Conservation (phyloP, 495 filamentous ascomycete species). For the Penicillium chermesinum region DNA sequence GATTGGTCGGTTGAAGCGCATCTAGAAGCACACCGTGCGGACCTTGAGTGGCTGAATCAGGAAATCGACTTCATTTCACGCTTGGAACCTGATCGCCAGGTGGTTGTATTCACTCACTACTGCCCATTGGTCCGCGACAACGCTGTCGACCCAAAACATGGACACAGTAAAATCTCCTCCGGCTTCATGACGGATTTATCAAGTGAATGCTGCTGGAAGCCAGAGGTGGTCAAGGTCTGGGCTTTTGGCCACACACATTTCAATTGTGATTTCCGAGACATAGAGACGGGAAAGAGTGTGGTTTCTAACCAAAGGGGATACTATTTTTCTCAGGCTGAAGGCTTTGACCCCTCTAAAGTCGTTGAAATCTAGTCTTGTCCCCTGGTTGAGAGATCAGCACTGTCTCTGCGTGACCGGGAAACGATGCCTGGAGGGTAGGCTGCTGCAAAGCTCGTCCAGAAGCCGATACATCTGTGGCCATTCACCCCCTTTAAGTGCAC, state of each 20-base stretch:
- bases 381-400: no score
- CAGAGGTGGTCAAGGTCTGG: slow-evolving; percentile 43
- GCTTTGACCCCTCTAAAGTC: slow-evolving; percentile 25
- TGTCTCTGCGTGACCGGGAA: no score
- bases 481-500: no score
- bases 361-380: slow-evolving; percentile 5
- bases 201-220: slow-evolving; percentile 41
- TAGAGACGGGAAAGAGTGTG: slow-evolving; percentile 23
- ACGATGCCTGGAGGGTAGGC: no score
- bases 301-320: slow-evolving; percentile 38
- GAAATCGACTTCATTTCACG: slow-evolving; percentile 34
- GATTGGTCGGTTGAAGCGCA: slow-evolving; percentile 46
- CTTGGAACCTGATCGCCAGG: slow-evolving; percentile 29
- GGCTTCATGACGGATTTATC: slow-evolving; percentile 46
- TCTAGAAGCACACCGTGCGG: slow-evolving; percentile 30
- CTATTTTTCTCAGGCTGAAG: slow-evolving; percentile 27
- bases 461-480: no score
- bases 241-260: slow-evolving; percentile 56
- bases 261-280: slow-evolving; percentile 40
- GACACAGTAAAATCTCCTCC: slow-evolving; percentile 31
- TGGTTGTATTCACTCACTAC: slow-evolving; percentile 51
- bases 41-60: slow-evolving; percentile 48
- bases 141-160: slow-evolving; percentile 39
- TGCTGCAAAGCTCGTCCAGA: no score
- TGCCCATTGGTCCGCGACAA: slow-evolving; percentile 37